Percentiles rank a stretch among this genome's conserved stretches.
phyloP scores from a whole-genome alignment of 2,329 filamentous ascomycete species.

The Colletotrichum chlorophyti region DNA sequence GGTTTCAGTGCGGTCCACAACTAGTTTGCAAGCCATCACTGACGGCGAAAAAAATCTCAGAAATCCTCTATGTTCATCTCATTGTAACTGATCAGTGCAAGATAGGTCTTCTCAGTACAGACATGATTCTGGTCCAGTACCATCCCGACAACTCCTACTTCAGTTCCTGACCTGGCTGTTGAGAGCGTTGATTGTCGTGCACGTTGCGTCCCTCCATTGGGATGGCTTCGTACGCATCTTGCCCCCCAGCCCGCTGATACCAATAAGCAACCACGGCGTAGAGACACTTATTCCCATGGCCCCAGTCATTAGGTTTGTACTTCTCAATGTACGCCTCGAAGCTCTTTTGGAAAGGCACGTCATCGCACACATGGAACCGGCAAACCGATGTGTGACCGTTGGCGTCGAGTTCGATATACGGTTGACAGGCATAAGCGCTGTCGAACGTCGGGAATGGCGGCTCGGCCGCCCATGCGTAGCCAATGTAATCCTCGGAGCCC shows the following conservation, averaged over 20 bases:
- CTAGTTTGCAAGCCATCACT: too few relatives aligned
- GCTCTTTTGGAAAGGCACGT: constrained; percentile 20
- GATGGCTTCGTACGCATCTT: constrained; percentile 3
- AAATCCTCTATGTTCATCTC: too few relatives aligned
- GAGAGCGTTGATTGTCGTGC: not conserved
- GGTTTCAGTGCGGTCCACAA: too few relatives aligned
- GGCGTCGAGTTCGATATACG: constrained; percentile 14
- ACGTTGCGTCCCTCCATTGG: constrained; percentile 12
- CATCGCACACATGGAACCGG: constrained; percentile 23
- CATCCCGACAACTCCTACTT: not conserved
- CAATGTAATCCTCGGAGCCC: constrained; percentile 22
- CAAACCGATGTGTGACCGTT: constrained; percentile 26
- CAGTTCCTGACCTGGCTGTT: not conserved
- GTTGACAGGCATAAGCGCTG: constrained; percentile 23
- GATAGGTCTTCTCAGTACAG: too few relatives aligned
- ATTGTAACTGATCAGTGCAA: not conserved
- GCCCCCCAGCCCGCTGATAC: constrained; percentile 13
- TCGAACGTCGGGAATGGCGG: constrained; percentile 20
- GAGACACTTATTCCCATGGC: constrained; percentile 7
- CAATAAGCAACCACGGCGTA: constrained; percentile 23
- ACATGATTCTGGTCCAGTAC: too few relatives aligned
- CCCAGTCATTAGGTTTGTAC: constrained; percentile 24
- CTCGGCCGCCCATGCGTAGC: constrained; percentile 25
- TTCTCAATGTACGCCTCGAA: constrained; percentile 25
- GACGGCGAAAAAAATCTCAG: too few relatives aligned